A percentile compares a stretch with the other conserved stretches of the same genome.
Conservation (phyloP, 2,329 filamentous ascomycete genomes). For the Pseudogymnoascus sp. region DNA sequence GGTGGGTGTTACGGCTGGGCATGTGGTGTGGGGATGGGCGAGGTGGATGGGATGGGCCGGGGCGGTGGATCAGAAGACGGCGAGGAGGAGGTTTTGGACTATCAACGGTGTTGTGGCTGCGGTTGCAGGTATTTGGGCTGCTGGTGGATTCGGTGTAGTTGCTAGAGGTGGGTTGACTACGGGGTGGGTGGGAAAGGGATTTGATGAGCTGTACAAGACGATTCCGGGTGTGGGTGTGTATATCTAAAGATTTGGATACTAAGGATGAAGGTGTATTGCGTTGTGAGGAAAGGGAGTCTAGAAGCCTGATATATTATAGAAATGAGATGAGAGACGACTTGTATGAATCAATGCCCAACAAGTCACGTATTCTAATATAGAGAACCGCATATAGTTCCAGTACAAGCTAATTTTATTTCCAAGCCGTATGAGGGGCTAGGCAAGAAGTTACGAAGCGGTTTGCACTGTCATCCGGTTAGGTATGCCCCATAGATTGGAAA, state of each 20-base stretch:
- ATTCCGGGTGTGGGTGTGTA: slow-evolving; percentile 52
- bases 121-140: slow-evolving; percentile 67
- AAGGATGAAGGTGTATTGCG: neutral
- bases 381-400: no score
- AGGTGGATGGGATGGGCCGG: slow-evolving; percentile 63
- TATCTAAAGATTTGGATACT: slow-evolving; percentile 31
- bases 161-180: slow-evolving; percentile 61
- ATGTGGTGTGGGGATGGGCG: slow-evolving; percentile 81
- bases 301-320: neutral
- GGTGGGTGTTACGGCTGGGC: slow-evolving; percentile 61
- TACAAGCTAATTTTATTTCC: no score
- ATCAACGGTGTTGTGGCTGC: slow-evolving; percentile 60
- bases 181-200: slow-evolving; percentile 76
- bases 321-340: neutral
- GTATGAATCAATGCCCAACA: neutral
- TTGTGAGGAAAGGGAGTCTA: neutral
- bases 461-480: no score
- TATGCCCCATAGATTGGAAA: no score
- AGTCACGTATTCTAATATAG: no score
- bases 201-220: slow-evolving; percentile 65
- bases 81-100: slow-evolving; percentile 62
- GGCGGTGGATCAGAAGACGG: slow-evolving; percentile 43
- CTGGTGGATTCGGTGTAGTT: slow-evolving; percentile 72
- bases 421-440: no score
- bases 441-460: no score